phyloP scores from a whole-genome alignment of 2,329 filamentous ascomycete species.

The Xylaria sp. region DNA sequence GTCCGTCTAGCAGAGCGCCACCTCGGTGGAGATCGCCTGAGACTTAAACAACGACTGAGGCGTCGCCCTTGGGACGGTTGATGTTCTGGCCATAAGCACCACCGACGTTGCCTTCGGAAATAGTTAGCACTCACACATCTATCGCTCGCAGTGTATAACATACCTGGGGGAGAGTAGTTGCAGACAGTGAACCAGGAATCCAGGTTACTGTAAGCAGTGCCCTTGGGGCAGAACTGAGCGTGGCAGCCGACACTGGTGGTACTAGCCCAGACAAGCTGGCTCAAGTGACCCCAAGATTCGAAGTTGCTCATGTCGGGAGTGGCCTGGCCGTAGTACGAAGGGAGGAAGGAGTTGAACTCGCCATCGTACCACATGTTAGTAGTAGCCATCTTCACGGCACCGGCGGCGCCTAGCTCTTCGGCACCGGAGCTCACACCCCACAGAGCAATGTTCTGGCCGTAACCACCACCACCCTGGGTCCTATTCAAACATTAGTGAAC shows the following conservation, averaged over 20 bases:
- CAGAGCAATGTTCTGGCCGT: conserved; percentile 93
- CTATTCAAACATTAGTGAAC: conserved; percentile 54
- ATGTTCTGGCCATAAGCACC: conserved; percentile 65
- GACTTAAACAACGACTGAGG: conserved; percentile 45
- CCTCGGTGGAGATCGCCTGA: conserved; percentile 9
- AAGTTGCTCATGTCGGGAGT: conserved; percentile 72
- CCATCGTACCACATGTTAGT: conserved; percentile 91
- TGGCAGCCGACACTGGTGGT: conserved; percentile 73
- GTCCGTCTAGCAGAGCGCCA: conserved; percentile 31
- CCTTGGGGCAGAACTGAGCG: conserved; percentile 63
- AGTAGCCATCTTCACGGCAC: conserved; percentile 73
- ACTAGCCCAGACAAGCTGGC: conserved; percentile 77
- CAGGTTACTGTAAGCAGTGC: conserved; percentile 60
- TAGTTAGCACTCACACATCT: conserved; percentile 8
- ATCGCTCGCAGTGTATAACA: conserved; percentile 46
- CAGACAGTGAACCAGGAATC: conserved; percentile 83
- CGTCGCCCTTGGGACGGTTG: conserved; percentile 54
- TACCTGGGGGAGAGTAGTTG: conserved; percentile 84
- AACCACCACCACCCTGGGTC: conserved; percentile 70
- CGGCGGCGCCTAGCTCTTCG: conserved; percentile 60
- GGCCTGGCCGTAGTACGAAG: conserved; percentile 66
- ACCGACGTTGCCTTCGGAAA: conserved; percentile 61
- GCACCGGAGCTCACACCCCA: conserved; percentile 56
- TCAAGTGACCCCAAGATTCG: conserved; percentile 77
- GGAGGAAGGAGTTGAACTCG: conserved; percentile 70